Conservation (phyloP, 2,329 filamentous ascomycete genomes). For the Calonectria leucothoes region DNA sequence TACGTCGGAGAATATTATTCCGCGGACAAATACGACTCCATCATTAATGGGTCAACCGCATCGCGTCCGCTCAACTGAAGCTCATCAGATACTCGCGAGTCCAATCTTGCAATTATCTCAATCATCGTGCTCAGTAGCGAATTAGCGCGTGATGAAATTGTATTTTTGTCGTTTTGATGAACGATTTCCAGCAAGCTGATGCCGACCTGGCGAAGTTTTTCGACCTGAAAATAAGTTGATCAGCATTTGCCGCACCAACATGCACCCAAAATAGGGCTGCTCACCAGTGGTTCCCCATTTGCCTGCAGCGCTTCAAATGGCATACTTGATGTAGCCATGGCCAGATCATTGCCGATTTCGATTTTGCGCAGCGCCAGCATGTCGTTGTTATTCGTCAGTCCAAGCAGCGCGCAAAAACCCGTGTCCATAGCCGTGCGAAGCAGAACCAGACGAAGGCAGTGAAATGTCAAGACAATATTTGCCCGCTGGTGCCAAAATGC, state of each 20-base stretch:
- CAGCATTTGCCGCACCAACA: background rate
- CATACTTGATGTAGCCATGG: background rate
- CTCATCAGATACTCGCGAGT: conserved; percentile 28
- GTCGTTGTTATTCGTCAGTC: conserved; percentile 13
- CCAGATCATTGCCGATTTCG: conserved; percentile 20
- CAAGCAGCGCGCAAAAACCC: conserved; percentile 13
- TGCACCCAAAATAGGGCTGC: background rate
- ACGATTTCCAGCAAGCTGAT: conserved; percentile 23
- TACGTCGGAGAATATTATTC: background rate
- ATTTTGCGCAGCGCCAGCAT: conserved; percentile 26
- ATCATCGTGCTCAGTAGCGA: conserved; percentile 5
- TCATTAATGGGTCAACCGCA: background rate
- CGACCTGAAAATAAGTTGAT: conserved; percentile 10
- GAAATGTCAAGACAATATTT: conserved; percentile 22
- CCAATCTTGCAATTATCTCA: conserved; percentile 19
- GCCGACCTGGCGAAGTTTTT: conserved; percentile 29
- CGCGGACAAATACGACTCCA: conserved; percentile 20
- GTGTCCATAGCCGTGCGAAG: conserved; percentile 5
- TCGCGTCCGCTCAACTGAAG: conserved; percentile 8
- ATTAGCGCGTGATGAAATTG: conserved; percentile 14
- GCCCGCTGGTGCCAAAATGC: conserved; percentile 23
- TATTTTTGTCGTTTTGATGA: conserved; percentile 14
- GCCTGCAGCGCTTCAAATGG: conserved; percentile 25
- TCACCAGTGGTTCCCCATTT: conserved; percentile 25
- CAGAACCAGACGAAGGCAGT: conserved; percentile 21